Base-by-base conservation (phyloP, 352 stramenopile genomes). In the Phytophthora hybrid region DNA sequence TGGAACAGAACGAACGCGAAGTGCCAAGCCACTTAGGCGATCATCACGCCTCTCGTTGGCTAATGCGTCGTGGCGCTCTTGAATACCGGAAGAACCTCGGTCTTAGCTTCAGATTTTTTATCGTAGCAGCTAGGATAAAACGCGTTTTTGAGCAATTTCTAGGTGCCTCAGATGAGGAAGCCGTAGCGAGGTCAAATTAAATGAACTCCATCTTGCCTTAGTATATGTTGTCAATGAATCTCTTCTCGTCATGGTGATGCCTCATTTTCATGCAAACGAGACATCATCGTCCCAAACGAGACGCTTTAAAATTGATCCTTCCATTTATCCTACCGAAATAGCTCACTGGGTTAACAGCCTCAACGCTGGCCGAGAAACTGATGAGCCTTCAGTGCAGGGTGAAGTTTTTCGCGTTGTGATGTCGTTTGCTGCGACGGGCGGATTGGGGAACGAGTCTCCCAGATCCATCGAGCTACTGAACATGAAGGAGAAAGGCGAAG, bases 401-500 rank as follows among this genome's bases (percentile, higher is more conserved):
- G 58, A 71, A 8, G 60, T 88, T 34, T 56, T 18, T 32, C 54
- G 49, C 14, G 73, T 77, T 32, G 71, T 85, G 21, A 44, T 13
- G 10, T 66, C 59, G 13, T 60, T n/a, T 69, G 64, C 41, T 14
- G 31, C 51, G 26, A 56, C 37, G 6, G 39, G 34, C 16, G 49
- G 10, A 4, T 65, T 82, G 26, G 79, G 76, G 11, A 72, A 29
- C 7, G 78, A 85, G 7, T 13, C 19, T 3, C 76, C 73, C 3
- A 52, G 19, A 18, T 64, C 67, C 3, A 68, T 85, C 10, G 78
- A 83, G 52, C 34, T 88, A 16, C 58, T 82, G 55, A 73, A 46
- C 31, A 84, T 85, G 81, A 66, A 59, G n/a, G 71, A 80, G 55
- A 81, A 64, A 61, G 75, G 79, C 10, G 26, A 68, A 2, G 67